Base-by-base conservation (phyloP, 2,329 filamentous ascomycete species). In the Cladosporium sp. region DNA sequence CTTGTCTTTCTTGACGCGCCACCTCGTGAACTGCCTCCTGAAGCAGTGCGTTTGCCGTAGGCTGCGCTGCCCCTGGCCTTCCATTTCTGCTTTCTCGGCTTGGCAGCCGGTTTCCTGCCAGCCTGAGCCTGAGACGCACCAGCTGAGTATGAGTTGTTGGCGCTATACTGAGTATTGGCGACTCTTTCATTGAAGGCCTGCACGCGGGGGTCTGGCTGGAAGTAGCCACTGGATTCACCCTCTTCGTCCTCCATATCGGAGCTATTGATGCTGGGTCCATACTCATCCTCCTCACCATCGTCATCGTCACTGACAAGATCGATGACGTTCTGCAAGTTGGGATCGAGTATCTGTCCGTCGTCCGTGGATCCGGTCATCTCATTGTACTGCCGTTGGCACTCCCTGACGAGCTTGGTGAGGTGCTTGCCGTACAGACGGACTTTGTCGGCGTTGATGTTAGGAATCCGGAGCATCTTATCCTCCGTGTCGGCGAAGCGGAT, bases 401-500 rank as follows among this genome's bases (percentile, higher is more conserved):
- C 68, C 45, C 72, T 70, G 41, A 90, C 70, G 5, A 89, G 65
- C 1, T 75, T 72, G 32, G 87, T 64, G 55, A 92, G 82, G 47
- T 73, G 75, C 29, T 68, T 70, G 7, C 87, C 87, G 61, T 84
- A 82, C 2, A 73, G 71, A 39, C 74, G 64, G 19, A 89, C 84
- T 62, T 82, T 85, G 20, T 82, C 79, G 1, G 64, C 56, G 48
- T 85, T 77, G 52, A 91, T 84, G 8, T 78, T 80, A 0, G 76
- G 76, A 43, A 92, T 86, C 7, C 68, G 67, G 27, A 69, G 71
- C 82, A 93, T 86, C 51, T 82, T 72, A 13, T 80, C 76, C 8
- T 81, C 61, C 7, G 74, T 80, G 7, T 72, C 75, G 1, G 86
- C 87, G 74, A 86, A 86, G 30, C 75, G 69, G 43, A 89, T 80